phyloP scores from a whole-genome alignment of 768 basidiomycete genomes.

The Amanita pallidorosea region DNA sequence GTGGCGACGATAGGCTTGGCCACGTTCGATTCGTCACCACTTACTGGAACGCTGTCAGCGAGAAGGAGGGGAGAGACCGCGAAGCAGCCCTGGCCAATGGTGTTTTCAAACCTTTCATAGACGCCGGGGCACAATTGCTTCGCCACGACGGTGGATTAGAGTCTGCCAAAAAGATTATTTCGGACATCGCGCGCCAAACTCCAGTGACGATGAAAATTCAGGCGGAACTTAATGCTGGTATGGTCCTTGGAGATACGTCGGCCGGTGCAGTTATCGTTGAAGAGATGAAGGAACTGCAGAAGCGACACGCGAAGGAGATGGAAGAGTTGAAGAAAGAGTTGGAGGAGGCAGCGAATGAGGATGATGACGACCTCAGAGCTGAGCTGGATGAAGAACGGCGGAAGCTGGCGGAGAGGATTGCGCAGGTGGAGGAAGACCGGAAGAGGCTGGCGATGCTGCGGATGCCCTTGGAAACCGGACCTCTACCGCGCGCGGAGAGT shows the following conservation, averaged over 20 bases:
- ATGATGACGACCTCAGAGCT: constrained; percentile 6
- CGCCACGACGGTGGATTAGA: constrained; percentile 23
- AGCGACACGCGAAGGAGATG: constrained; percentile 8
- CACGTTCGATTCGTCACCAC: no score
- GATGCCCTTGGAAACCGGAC: background rate
- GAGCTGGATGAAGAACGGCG: constrained; percentile 5
- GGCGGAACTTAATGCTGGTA: constrained; percentile 10
- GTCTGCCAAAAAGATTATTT: constrained; percentile 21
- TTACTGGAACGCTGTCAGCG: no score
- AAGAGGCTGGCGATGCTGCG: background rate
- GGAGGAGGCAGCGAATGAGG: constrained; percentile 4
- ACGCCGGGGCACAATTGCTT: constrained; percentile 27
- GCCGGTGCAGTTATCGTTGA: constrained; percentile 15
- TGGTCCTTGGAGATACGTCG: constrained; percentile 23
- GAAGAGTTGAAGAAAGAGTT: constrained; percentile 9
- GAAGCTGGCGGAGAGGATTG: background rate
- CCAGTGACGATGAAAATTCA: constrained; percentile 11
- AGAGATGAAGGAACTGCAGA: constrained; percentile 8
- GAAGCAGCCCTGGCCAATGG: no score
- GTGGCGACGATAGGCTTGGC: constrained; percentile 19
- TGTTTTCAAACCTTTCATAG: constrained; percentile 27
- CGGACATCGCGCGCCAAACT: constrained; percentile 13
- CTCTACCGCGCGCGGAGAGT: background rate
- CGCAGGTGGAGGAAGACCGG: background rate
- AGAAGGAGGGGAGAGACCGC: no score